Evolutionary conservation across 495 filamentous ascomycete species (phyloP).

Genomic region (Neurospora sp.): DNA sequence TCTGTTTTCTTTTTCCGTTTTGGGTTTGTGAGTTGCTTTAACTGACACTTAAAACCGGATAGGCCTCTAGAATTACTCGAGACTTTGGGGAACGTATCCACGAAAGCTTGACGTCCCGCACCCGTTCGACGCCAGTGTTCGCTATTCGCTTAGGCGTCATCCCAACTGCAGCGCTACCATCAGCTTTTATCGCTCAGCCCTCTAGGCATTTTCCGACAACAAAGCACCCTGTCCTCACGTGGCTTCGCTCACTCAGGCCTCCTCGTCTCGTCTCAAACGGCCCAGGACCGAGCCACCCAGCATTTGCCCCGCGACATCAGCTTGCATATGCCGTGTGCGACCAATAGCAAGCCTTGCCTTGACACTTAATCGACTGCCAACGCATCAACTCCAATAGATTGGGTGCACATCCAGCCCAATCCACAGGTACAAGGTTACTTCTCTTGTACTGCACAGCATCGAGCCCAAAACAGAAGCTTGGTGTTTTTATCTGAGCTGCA

Average conservation of each 20-base stretch:
- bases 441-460: conserved; percentile 28
- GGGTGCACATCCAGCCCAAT: conserved; percentile 42
- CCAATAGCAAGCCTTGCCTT: conserved; percentile 39
- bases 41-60: background rate
- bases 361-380: conserved; percentile 43
- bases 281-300: conserved; percentile 33
- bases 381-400: conserved; percentile 50
- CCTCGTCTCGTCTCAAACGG: conserved; percentile 13
- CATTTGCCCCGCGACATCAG: conserved; percentile 43
- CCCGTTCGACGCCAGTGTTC: background rate
- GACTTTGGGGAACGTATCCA: background rate
- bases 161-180: background rate
- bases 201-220: conserved; percentile 6
- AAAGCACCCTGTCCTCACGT: conserved; percentile 29
- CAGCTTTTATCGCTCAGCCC: background rate
- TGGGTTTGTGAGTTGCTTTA: background rate
- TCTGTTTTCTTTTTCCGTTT: background rate
- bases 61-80: background rate
- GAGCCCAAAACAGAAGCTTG: conserved; percentile 25
- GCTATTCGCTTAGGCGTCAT: background rate
- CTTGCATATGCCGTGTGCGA: conserved; percentile 49
- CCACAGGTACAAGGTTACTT: conserved; percentile 39
- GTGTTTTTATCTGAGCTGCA: conserved; percentile 17
- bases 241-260: conserved; percentile 25
- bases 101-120: background rate